These are phyloP conservation scores for Ophiostoma australiae DNA, from an alignment of 2,329 filamentous ascomycete species.

Conservation along the genomic window DNA sequence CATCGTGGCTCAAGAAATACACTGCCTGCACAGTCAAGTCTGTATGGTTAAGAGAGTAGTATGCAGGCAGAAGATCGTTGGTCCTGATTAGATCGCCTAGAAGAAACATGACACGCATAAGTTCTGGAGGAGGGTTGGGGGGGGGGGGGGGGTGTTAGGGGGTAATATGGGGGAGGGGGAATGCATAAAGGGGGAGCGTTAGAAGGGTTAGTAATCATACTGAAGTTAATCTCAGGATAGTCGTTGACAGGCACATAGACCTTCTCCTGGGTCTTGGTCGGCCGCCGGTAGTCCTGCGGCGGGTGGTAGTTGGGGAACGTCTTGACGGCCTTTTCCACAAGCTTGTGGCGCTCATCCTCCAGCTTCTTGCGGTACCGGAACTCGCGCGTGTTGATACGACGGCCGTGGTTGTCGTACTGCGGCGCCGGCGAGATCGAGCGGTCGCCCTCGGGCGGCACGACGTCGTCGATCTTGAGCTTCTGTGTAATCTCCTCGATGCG, in stretches of 20 bases:
- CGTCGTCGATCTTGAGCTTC: conserved; percentile 98
- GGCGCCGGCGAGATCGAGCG: conserved; percentile 91
- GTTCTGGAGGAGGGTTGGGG: not conserved
- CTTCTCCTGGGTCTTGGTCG: conserved; percentile 99
- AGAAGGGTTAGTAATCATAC: conserved; percentile 99
- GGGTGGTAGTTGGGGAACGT: conserved; percentile 99
- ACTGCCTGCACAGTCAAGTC: conserved; percentile 30
- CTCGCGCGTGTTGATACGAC: conserved; percentile 98
- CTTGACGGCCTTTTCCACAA: conserved; percentile 99
- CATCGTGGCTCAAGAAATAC: conserved; percentile 31
- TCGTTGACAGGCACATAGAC: conserved; percentile 99
- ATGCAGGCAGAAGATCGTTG: conserved; percentile 30
- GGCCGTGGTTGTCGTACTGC: conserved; percentile 98
- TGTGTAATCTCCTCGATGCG: conserved; percentile 99
- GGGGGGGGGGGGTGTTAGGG: no score
- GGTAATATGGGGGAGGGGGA: conserved; percentile 12
- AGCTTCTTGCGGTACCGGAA: conserved; percentile 97
- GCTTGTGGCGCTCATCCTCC: conserved; percentile 97
- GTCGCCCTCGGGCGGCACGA: conserved; percentile 93
- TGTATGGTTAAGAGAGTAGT: conserved; percentile 3
- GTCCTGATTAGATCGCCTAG: conserved; percentile 37
- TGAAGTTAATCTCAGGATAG: conserved; percentile 99
- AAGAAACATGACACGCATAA: conserved; percentile 18
- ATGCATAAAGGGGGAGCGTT: conserved; percentile 40
- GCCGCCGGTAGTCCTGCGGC: conserved; percentile 94